Conservation (phyloP, 371 early-diverging fungal species). For the Mucor sp. region DNA sequence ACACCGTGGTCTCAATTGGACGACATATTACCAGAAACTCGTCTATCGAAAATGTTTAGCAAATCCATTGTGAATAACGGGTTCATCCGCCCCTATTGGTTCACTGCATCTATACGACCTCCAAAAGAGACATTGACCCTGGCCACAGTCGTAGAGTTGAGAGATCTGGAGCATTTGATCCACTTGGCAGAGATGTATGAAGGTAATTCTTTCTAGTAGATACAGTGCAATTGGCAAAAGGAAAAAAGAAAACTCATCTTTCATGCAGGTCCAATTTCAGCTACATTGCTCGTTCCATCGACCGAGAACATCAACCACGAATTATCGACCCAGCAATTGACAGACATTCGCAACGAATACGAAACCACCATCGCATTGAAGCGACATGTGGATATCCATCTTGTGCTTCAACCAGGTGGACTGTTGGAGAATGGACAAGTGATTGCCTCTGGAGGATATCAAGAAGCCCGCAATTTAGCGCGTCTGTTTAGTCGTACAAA, state of each 20-base stretch:
- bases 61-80: slow-evolving; percentile 30
- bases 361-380: slow-evolving; percentile 41
- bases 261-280: slow-evolving; percentile 55
- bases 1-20: slow-evolving; percentile 18
- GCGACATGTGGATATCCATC: slow-evolving; percentile 55
- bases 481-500: slow-evolving; percentile 60
- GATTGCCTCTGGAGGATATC: slow-evolving; percentile 32
- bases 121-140: slow-evolving; percentile 24
- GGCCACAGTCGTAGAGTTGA: slow-evolving; percentile 30
- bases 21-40: slow-evolving; percentile 17
- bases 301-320: slow-evolving; percentile 18
- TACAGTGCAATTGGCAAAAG: neutral
- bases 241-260: neutral
- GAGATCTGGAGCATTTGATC: slow-evolving; percentile 24
- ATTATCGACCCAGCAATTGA: slow-evolving; percentile 22
- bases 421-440: slow-evolving; percentile 13
- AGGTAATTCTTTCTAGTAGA: slow-evolving; percentile 18
- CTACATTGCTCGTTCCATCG: slow-evolving; percentile 44
- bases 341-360: slow-evolving; percentile 37
- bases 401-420: slow-evolving; percentile 44
- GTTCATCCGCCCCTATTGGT: slow-evolving; percentile 39
- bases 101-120: slow-evolving; percentile 25
- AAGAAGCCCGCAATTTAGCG: slow-evolving; percentile 54
- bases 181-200: slow-evolving; percentile 34
- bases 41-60: slow-evolving; percentile 39